phyloP scores from a whole-genome alignment of 495 filamentous ascomycete genomes.

The Lepraria neglecta region DNA sequence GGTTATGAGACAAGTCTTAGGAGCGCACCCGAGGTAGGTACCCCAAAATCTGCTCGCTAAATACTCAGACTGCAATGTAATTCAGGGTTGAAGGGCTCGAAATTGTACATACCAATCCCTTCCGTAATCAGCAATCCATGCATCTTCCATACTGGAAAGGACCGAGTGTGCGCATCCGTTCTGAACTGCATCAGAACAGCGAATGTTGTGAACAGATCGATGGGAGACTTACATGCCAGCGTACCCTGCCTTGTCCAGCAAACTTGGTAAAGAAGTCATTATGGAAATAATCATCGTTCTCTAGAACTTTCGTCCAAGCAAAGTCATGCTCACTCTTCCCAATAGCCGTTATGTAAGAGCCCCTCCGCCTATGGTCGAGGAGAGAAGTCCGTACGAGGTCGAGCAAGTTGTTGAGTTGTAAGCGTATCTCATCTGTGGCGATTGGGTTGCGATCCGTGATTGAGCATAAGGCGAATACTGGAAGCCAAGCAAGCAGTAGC shows the following conservation, averaged over 20 bases:
- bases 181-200: background rate
- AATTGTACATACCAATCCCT: conserved; percentile 25
- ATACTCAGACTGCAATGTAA: too few species aligned
- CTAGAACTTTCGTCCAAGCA: conserved; percentile 16
- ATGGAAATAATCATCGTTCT: conserved; percentile 13
- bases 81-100: too few species aligned
- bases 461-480: conserved; percentile 39
- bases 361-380: conserved; percentile 22
- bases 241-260: conserved; percentile 40
- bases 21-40: too few species aligned
- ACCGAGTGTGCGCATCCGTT: conserved; percentile 35
- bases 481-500: conserved; percentile 43
- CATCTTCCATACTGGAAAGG: conserved; percentile 19
- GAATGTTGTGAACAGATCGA: background rate
- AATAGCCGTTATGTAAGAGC: conserved; percentile 19
- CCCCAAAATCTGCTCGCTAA: too few species aligned
- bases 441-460: conserved; percentile 47
- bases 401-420: conserved; percentile 36
- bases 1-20: too few species aligned
- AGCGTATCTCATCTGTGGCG: conserved; percentile 33
- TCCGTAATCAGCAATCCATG: conserved; percentile 35
- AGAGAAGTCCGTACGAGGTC: conserved; percentile 32
- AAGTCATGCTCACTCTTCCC: conserved; percentile 11
- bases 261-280: conserved; percentile 34
- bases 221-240: conserved; percentile 31